These are phyloP conservation scores for Neurospora terricola DNA, from an alignment of 495 filamentous ascomycete species.

Conservation along the genomic window DNA sequence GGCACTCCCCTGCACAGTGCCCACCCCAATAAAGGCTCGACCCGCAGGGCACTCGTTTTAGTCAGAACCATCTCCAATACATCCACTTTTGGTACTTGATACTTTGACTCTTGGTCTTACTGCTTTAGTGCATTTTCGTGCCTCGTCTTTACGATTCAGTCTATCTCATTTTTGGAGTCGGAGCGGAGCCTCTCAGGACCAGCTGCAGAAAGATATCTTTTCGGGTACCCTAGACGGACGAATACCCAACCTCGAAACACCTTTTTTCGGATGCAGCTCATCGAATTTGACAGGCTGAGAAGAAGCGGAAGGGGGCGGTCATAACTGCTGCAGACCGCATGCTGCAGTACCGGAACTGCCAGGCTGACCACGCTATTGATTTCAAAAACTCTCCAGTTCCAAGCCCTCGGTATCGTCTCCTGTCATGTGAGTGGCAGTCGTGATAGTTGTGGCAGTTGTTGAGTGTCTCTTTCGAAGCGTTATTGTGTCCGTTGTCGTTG, in stretches of 20 bases:
- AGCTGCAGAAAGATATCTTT: not conserved
- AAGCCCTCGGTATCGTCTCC: not conserved
- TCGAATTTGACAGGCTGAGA: not conserved
- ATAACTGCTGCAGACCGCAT: not conserved
- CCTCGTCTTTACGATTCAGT: too few species aligned
- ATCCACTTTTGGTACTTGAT: too few species aligned
- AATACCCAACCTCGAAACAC: not conserved
- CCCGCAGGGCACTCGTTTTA: too few species aligned
- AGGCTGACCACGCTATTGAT: not conserved
- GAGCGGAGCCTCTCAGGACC: not conserved
- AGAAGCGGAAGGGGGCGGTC: not conserved
- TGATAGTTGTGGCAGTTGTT: not conserved
- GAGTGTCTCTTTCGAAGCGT: not conserved
- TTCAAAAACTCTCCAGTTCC: not conserved
- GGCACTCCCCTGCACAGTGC: too few species aligned
- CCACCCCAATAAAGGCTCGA: too few species aligned
- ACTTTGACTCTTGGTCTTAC: too few species aligned
- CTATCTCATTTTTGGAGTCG: too few species aligned
- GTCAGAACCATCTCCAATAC: too few species aligned
- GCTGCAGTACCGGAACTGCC: not conserved
- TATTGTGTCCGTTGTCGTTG: too few species aligned
- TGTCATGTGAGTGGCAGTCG: not conserved
- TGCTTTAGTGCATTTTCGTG: too few species aligned
- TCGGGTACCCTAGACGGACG: not conserved
- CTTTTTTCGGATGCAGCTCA: not conserved